A percentile compares a stretch with the other conserved stretches of the same genome.
These are phyloP conservation scores for Bathelium albidoporum DNA, from an alignment of 495 filamentous ascomycete genomes.

Conservation along the genomic window DNA sequence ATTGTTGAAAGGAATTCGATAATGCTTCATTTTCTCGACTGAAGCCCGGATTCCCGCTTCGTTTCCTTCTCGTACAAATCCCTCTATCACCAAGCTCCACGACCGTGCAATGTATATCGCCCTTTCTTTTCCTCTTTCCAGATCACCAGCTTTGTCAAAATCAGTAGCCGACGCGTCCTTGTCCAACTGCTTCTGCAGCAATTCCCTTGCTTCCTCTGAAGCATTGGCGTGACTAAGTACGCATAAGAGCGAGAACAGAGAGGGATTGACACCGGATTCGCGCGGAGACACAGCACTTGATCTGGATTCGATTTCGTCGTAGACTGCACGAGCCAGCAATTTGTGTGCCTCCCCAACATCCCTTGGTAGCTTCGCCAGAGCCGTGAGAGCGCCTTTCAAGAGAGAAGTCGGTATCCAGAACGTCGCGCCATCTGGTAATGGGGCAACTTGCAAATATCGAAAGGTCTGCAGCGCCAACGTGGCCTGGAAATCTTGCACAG, in stretches of 20 bases:
- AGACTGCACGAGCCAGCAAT: slow-evolving; percentile 24
- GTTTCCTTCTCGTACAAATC: slow-evolving; percentile 55
- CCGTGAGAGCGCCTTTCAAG: slow-evolving; percentile 31
- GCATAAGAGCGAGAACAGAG: slow-evolving; percentile 41
- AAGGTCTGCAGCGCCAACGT: slow-evolving; percentile 46
- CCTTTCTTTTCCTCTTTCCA: slow-evolving; percentile 15
- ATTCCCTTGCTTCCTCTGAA: slow-evolving; percentile 46
- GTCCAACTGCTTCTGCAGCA: slow-evolving; percentile 36
- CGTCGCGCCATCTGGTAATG: slow-evolving; percentile 39
- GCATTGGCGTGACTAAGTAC: slow-evolving; percentile 49
- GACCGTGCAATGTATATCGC: slow-evolving; percentile 8
- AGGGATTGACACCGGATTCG: slow-evolving; percentile 21
- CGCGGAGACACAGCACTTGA: neutral
- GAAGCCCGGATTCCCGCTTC: slow-evolving; percentile 42
- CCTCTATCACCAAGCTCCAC: slow-evolving; percentile 54
- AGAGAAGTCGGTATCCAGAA: slow-evolving; percentile 37
- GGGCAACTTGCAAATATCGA: slow-evolving; percentile 44
- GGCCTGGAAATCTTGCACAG: slow-evolving; percentile 58
- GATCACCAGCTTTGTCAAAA: neutral
- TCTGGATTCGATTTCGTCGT: slow-evolving; percentile 15
- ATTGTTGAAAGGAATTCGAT: slow-evolving; percentile 21
- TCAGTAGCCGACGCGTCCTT: slow-evolving; percentile 5
- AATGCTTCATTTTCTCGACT: slow-evolving; percentile 28
- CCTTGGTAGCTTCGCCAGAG: slow-evolving; percentile 36
- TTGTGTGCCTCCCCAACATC: slow-evolving; percentile 47